Evolutionary conservation across 169 alveolate genomes (phyloP), one percentile per base, ranked within the genome.

Genomic region (Cytauxzoon felis): DNA sequence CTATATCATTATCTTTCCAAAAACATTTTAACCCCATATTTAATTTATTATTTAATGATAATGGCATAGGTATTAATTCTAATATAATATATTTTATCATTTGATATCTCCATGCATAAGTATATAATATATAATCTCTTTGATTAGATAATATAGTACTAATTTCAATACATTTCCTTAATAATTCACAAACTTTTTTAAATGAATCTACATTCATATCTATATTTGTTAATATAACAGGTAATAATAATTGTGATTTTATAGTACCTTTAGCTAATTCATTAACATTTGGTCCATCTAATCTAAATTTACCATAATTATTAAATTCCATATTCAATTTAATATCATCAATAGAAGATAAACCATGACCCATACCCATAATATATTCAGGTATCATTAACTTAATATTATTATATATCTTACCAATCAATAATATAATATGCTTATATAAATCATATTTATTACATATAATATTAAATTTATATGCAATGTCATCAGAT

Each of bases 271-370:
- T 82, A 3, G 90, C 90, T 38, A 82, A 69, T 56, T 78, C 71
- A 72, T 78, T 82, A 16, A 82, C 88, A 42, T 82, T 82, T 19
- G 87, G 79, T 3, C 90, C 90, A 49, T 82, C 90, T n/a, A 82
- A 62, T 52, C 90, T 79, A 76, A 82, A 82, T 54, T 79, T 76
- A 9, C 90, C 90, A 34, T 69, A 82, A 49, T 82, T 79, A 11
- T 27, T 68, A 42, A 82, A 82, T 36, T 69, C 88, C 27, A 64
- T 60, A 60, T 82, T 59, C 11, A 80, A 30, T 5, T 56, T 41
- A 18, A 51, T 42, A 9, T 40, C 60, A 59, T 81, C 81, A 2
- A 82, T 50, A 38, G 90, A 79, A 27, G 89, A 76, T 8, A 82
- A 68, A n/a, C 90, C 90, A 8, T 66, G 18, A 0, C 90, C 90